These are phyloP conservation scores for Claviceps monticola DNA, from an alignment of 2,329 filamentous ascomycete genomes.

Conservation along the genomic window DNA sequence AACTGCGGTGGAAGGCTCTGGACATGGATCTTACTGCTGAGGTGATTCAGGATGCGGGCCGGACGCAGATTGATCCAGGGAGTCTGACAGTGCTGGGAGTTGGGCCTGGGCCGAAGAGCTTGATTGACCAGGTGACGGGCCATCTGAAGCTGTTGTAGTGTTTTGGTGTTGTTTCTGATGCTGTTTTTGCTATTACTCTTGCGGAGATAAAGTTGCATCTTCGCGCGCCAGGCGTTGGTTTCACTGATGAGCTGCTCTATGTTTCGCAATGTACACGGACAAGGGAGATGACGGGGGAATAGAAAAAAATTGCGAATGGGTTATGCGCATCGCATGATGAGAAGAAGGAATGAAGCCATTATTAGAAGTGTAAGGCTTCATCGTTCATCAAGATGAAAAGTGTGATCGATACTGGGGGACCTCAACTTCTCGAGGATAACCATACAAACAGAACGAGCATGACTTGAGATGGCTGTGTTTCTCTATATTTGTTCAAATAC, in stretches of 20 bases:
- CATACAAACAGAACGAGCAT: too few relatives aligned
- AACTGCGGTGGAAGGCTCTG: slow-evolving; percentile 62
- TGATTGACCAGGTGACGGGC: slow-evolving; percentile 77
- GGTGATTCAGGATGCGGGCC: slow-evolving; percentile 86
- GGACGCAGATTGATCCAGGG: slow-evolving; percentile 89
- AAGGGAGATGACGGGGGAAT: too few relatives aligned
- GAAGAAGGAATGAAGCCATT: too few relatives aligned
- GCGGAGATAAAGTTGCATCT: neutral
- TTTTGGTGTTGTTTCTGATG: neutral
- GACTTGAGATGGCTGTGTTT: too few relatives aligned
- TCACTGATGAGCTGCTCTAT: too few relatives aligned
- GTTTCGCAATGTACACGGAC: too few relatives aligned
- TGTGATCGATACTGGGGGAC: too few relatives aligned
- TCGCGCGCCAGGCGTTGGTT: neutral
- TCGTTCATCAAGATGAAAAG: too few relatives aligned
- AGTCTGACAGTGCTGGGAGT: slow-evolving; percentile 86
- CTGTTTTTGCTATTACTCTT: neutral
- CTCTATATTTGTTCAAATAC: neutral
- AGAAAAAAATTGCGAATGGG: too few relatives aligned
- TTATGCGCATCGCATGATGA: too few relatives aligned
- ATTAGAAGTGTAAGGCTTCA: too few relatives aligned
- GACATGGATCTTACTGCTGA: slow-evolving; percentile 77
- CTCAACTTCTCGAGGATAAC: too few relatives aligned
- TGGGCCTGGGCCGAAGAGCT: slow-evolving; percentile 66
- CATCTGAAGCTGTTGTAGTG: slow-evolving; percentile 64